These are phyloP conservation scores for Alternaria gaisen DNA, from an alignment of 2,329 filamentous ascomycete genomes.

Conservation along the genomic window DNA sequence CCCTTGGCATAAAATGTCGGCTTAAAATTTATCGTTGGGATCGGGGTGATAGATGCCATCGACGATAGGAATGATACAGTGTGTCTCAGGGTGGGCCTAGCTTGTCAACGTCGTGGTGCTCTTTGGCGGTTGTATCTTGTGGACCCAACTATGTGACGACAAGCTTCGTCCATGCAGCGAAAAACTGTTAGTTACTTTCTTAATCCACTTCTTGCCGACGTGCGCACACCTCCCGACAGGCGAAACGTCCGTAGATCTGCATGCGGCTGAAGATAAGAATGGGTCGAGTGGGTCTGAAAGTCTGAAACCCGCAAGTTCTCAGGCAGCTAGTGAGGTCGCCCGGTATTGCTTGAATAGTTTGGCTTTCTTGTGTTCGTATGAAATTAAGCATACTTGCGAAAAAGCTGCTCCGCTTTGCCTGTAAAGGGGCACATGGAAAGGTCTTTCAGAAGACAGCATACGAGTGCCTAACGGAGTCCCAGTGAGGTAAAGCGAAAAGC, in stretches of 20 bases:
- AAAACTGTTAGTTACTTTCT: conserved; percentile 8
- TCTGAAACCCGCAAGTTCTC: conserved; percentile 4
- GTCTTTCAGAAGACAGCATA: background rate
- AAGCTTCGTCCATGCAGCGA: conserved; percentile 13
- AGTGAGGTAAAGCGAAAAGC: background rate
- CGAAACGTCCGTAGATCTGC: conserved; percentile 14
- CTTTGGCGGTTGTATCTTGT: conserved; percentile 9
- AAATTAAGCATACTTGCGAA: background rate
- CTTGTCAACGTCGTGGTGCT: conserved; percentile 5
- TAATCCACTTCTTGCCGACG: conserved; percentile 9
- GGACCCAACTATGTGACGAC: conserved; percentile 19
- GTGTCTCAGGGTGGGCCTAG: conserved; percentile 17
- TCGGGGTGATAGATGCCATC: conserved; percentile 16
- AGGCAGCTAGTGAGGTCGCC: conserved; percentile 1
- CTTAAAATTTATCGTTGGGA: conserved; percentile 11
- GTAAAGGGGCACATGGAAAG: too few relatives aligned
- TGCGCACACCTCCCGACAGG: conserved; percentile 4
- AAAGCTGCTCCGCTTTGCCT: background rate
- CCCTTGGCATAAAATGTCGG: conserved; percentile 6
- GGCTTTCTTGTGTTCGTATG: background rate
- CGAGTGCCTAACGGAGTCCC: background rate
- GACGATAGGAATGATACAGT: conserved; percentile 7
- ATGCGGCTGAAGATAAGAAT: conserved; percentile 16
- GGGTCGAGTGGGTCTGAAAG: conserved; percentile 7
- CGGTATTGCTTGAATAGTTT: conserved; percentile 5